These are phyloP conservation scores for Pseudozyma hubeiensis DNA, from an alignment of 1,284 basidiomycete species.

Conservation along the genomic window DNA sequence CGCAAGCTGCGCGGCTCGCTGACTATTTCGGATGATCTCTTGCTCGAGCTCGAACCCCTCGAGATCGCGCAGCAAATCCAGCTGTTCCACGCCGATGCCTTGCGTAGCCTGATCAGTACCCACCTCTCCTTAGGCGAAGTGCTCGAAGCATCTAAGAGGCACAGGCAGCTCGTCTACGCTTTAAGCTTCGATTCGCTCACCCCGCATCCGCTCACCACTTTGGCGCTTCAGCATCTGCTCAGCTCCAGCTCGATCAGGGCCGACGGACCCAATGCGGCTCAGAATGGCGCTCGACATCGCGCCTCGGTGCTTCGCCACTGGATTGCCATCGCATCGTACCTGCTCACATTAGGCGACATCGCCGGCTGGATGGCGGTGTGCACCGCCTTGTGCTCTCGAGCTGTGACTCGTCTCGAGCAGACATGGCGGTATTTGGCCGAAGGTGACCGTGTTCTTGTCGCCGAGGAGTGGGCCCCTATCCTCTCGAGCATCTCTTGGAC, in stretches of 20 bases:
- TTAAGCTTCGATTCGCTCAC: slow-evolving; percentile 61
- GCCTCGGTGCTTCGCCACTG: slow-evolving; percentile 64
- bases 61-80: slow-evolving; percentile 68
- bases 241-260: slow-evolving; percentile 7
- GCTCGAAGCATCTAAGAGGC: slow-evolving; percentile 10
- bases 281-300: slow-evolving; percentile 48
- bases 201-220: slow-evolving; percentile 61
- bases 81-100: slow-evolving; percentile 55
- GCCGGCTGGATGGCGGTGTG: slow-evolving; percentile 64
- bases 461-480: slow-evolving; percentile 55
- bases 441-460: slow-evolving; percentile 53
- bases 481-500: slow-evolving; percentile 62
- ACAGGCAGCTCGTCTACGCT: slow-evolving; percentile 18
- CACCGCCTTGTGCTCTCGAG: slow-evolving; percentile 64
- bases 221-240: slow-evolving; percentile 61
- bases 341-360: slow-evolving; percentile 53
- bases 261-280: slow-evolving; percentile 28
- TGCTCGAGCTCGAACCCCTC: slow-evolving; percentile 57
- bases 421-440: slow-evolving; percentile 63
- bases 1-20: slow-evolving; percentile 30
- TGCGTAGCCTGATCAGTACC: slow-evolving; percentile 28
- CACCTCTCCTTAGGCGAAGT: slow-evolving; percentile 34
- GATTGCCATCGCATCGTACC: slow-evolving; percentile 61
- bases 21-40: slow-evolving; percentile 33
- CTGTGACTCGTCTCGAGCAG: slow-evolving; percentile 59